Evolutionary conservation across 1,284 basidiomycete species (phyloP).

Genomic region (Earliella scabrosa): DNA sequence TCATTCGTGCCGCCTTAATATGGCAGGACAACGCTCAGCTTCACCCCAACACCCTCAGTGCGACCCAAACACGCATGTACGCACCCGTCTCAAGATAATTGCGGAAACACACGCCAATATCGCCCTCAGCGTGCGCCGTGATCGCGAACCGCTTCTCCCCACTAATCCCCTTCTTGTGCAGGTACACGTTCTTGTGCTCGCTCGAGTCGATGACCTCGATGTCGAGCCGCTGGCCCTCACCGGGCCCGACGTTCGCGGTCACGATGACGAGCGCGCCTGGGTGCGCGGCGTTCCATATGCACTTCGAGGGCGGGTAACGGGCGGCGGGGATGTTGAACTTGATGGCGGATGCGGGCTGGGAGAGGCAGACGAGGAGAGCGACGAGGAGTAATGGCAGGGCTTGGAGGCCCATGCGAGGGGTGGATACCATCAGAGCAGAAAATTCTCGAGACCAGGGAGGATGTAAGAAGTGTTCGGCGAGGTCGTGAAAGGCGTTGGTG

Average conservation of each 20-base stretch:
- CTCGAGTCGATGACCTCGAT: constrained; percentile 94
- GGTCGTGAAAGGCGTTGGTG: too few species aligned
- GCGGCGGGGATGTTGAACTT: constrained; percentile 72
- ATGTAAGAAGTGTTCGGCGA: too few species aligned
- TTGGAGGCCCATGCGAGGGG: constrained; percentile 5
- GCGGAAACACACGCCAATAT: constrained; percentile 94
- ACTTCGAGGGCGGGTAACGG: too few species aligned
- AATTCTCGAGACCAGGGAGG: too few species aligned
- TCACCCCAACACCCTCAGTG: neutral
- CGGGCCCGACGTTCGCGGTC: constrained; percentile 87
- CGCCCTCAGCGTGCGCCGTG: constrained; percentile 92
- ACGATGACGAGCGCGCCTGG: constrained; percentile 89
- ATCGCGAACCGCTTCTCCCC: constrained; percentile 93
- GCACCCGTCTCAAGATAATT: constrained; percentile 77
- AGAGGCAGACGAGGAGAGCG: constrained; percentile 26
- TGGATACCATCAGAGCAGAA: neutral
- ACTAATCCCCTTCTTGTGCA: constrained; percentile 87
- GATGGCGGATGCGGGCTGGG: constrained; percentile 57
- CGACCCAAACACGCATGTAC: constrained; percentile 38
- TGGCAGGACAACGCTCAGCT: constrained; percentile 22
- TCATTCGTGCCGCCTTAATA: constrained; percentile 55
- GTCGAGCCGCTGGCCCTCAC: constrained; percentile 81
- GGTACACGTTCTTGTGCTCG: constrained; percentile 87
- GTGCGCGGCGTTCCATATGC: constrained; percentile 95
- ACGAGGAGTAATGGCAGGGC: constrained; percentile 34